Evolutionary conservation across 1,284 basidiomycete genomes (phyloP).

Genomic region (Thecaphora thlaspeos): DNA sequence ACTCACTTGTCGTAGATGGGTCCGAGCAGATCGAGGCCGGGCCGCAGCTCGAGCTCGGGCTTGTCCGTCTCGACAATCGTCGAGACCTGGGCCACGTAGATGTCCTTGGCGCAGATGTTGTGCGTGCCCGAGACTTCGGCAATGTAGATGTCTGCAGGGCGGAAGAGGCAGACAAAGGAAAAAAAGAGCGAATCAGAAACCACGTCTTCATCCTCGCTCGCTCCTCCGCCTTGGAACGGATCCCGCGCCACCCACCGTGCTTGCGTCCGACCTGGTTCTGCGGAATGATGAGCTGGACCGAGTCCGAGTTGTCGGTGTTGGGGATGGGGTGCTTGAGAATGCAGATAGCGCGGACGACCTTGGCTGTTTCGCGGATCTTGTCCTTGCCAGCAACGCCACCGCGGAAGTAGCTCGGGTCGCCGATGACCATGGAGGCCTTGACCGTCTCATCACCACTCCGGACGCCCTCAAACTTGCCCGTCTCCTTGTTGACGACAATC

Average conservation of each 20-base stretch:
- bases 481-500: constrained; percentile 75
- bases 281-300: constrained; percentile 93
- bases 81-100: constrained; percentile 95
- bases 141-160: constrained; percentile 88
- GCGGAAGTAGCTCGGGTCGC: constrained; percentile 92
- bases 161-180: not conserved
- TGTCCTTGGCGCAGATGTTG: constrained; percentile 91
- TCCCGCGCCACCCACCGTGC: constrained; percentile 69
- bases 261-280: constrained; percentile 94
- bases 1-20: constrained; percentile 82
- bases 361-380: constrained; percentile 81
- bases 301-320: constrained; percentile 88
- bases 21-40: constrained; percentile 88
- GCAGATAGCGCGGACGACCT: constrained; percentile 95
- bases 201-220: too few species aligned
- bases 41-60: constrained; percentile 87
- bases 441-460: constrained; percentile 87
- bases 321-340: constrained; percentile 98
- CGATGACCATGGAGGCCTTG: constrained; percentile 96
- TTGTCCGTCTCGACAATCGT: constrained; percentile 94
- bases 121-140: constrained; percentile 95
- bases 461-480: constrained; percentile 89
- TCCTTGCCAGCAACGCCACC: constrained; percentile 67
- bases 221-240: too few species aligned
- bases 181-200: too few species aligned